phyloP scores from a whole-genome alignment of 768 basidiomycete genomes.

The Kwoniella sp. region DNA sequence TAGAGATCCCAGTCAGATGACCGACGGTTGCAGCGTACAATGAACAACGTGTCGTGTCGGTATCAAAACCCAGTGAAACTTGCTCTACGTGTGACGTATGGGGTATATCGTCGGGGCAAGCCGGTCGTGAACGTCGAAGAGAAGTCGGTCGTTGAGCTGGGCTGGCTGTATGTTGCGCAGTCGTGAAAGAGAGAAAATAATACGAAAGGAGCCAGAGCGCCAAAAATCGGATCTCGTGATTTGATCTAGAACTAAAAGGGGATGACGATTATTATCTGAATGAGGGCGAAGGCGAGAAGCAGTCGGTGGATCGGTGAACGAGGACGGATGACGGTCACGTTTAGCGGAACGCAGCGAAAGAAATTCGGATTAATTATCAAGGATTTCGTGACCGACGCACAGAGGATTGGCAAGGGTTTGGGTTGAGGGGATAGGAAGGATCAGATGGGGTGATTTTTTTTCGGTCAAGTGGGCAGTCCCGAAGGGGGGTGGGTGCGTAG shows the following conservation, averaged over 20 bases:
- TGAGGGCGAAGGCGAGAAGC: neutral
- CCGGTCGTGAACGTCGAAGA: neutral
- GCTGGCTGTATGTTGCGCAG: slow-evolving; percentile 1
- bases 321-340: neutral
- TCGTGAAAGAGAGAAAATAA: neutral
- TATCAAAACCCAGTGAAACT: no score
- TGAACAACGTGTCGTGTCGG: neutral
- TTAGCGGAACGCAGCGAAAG: neutral
- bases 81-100: neutral
- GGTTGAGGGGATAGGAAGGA: neutral
- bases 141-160: no score
- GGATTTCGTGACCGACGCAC: slow-evolving; percentile 1
- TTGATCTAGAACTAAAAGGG: neutral
- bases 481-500: neutral
- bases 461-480: neutral
- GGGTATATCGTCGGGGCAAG: neutral
- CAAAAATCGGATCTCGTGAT: neutral
- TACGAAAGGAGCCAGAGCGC: no score
- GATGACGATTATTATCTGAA: neutral
- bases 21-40: neutral
- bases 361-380: neutral
- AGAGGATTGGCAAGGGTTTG: slow-evolving; percentile 1
- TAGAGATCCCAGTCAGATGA: neutral
- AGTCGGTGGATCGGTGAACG: no score
- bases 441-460: no score